Evolutionary conservation across 805 yeast genomes (phyloP), one percentile per base, ranked within the genome.

Genomic region (Metschnikowia kunwiensis): DNA sequence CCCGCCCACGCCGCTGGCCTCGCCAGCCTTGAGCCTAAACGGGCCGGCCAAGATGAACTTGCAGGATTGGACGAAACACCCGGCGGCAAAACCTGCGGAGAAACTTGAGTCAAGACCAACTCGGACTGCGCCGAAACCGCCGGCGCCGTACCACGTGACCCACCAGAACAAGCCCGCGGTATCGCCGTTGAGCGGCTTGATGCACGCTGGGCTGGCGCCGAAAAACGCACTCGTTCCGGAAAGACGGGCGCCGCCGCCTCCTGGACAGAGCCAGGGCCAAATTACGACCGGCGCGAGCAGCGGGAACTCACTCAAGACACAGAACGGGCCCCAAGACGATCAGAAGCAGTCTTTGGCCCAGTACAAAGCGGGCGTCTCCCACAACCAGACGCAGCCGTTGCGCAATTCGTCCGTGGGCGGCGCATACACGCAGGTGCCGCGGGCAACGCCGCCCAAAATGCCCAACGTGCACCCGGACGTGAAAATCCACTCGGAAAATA

Each of bases 241-340:
- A 47, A 66, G 82, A 58, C 67, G 64, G 40, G 80, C 82, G 1
- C 82, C 82, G 5, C 68, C 77, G 5, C 80, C 80, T 2, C 80
- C 79, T 2, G 41, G 27, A 12, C 42, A 41, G 22, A n/a, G n/a
- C 24, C 17, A 5, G 19, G 10, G 16, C 20, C 7, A 15, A 10
- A n/a, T 11, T 10, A 16, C 29, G 5, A 11, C 14, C 5, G 10
- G 10, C 6, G 19, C 9, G 20, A 10, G 19, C 7, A n/a, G 5
- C 7, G 5, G 15, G 5, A 7, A 17, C 12, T 8, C 30, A 16
- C 4, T 16, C 13, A 8, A n/a, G 12, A 2, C 20, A n/a, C 32
- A 29, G 30, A 12, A 12, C 23, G 5, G 16, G 13, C 15, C 30
- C 17, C 21, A 13, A 18, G 13, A 24, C 7, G 30, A 28, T 9